Evolutionary conservation across 2,329 filamentous ascomycete species (phyloP).

Genomic region (Colletotrichum sidae): DNA sequence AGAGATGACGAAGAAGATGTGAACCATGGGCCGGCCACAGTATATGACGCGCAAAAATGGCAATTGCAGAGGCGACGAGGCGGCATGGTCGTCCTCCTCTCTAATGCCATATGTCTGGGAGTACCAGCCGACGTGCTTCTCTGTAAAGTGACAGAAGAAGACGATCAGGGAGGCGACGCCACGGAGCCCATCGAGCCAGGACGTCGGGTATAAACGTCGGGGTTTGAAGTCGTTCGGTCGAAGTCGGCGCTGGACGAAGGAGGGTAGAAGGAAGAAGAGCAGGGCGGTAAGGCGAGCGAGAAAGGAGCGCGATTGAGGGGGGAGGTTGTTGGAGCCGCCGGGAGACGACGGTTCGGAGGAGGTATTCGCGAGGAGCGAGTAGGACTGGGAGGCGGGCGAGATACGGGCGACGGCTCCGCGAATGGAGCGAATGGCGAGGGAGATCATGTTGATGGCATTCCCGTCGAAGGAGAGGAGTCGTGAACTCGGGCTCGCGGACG

Average conservation of each 20-base stretch:
- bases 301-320: slow-evolving; percentile 9
- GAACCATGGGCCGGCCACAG: slow-evolving; percentile 60
- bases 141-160: slow-evolving; percentile 60
- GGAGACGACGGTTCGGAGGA: slow-evolving; percentile 26
- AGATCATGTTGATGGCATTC: slow-evolving; percentile 36
- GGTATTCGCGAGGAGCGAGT: slow-evolving; percentile 22
- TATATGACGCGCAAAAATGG: slow-evolving; percentile 57
- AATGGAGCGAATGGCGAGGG: slow-evolving; percentile 35
- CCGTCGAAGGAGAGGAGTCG: background rate
- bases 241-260: slow-evolving; percentile 46
- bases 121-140: slow-evolving; percentile 52
- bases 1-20: slow-evolving; percentile 64
- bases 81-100: slow-evolving; percentile 44
- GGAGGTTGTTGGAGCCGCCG: slow-evolving; percentile 9
- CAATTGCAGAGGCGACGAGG: slow-evolving; percentile 53
- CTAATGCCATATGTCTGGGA: slow-evolving; percentile 48
- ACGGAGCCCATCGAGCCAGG: slow-evolving; percentile 62
- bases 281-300: slow-evolving; percentile 28
- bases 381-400: slow-evolving; percentile 26
- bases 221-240: slow-evolving; percentile 40
- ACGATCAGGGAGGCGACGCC: slow-evolving; percentile 61
- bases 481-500: background rate
- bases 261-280: slow-evolving; percentile 45
- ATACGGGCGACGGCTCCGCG: slow-evolving; percentile 35
- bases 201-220: slow-evolving; percentile 51